These are phyloP conservation scores for Phytophthora cryptogea DNA, from an alignment of 352 stramenopile genomes.

Conservation along the genomic window DNA sequence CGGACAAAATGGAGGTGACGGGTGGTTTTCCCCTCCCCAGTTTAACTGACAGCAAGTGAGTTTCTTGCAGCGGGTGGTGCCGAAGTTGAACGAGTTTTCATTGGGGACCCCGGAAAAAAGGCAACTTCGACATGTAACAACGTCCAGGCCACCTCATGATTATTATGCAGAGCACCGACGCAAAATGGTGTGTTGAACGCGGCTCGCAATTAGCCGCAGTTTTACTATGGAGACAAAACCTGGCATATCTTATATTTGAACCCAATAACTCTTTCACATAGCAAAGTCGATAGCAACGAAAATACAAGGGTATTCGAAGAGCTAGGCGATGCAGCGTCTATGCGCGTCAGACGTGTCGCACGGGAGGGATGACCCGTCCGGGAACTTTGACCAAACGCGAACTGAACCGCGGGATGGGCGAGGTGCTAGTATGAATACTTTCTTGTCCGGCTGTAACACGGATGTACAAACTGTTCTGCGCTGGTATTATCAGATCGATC, in stretches of 20 bases:
- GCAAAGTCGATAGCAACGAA: neutral
- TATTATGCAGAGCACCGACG: neutral
- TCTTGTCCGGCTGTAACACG: neutral
- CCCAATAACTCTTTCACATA: neutral
- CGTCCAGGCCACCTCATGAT: neutral
- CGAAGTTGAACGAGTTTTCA: neutral
- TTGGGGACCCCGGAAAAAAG: neutral
- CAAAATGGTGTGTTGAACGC: constrained; percentile 2
- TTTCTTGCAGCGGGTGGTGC: neutral
- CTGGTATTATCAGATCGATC: neutral
- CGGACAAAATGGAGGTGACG: neutral
- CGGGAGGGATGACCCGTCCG: constrained; percentile 15
- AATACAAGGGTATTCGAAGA: neutral
- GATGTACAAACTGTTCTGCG: neutral
- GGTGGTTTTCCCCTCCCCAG: constrained; percentile 22
- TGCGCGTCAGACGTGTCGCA: constrained; percentile 1
- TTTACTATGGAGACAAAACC: no score
- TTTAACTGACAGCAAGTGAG: neutral
- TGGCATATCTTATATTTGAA: neutral
- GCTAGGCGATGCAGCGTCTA: neutral
- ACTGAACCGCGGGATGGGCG: constrained; percentile 7
- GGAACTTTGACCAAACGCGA: neutral
- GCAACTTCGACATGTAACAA: neutral
- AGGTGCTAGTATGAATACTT: constrained; percentile 5
- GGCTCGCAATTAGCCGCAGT: no score